Base-by-base conservation (phyloP, 768 basidiomycete genomes). In the Lactarius sp. region DNA sequence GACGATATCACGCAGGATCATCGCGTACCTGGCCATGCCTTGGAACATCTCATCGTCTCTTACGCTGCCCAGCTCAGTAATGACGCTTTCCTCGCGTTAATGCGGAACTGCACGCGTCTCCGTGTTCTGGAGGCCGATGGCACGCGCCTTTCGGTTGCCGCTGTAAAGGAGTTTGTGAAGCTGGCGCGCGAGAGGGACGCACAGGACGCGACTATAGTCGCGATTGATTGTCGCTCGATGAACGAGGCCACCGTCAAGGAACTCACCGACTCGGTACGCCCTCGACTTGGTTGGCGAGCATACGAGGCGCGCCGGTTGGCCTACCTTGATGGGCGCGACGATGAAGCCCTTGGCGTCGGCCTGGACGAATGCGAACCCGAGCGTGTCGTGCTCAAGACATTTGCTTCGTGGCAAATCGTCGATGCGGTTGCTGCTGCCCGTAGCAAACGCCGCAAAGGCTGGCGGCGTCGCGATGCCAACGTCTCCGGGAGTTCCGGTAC, bases 401-500 rank as follows among this genome's bases (percentile, higher is more conserved):
- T 92, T 73, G 87, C 89, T 73, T 85, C 87, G 54, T 92, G 89
- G 88, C 88, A 92, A 78, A 87, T 83, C 10, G 90, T 94, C 42
- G 92, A 93, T 71, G 83, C 85, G 0, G 90, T 92, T 53, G 79
- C 80, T 62, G 76, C 79, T 39, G 81, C 79, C 58, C 79, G 88
- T 70, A 87, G 86, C 78, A 87, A 84, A 77, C 78, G 83, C 66
- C 80, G 83, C 62, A 89, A 84, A 49, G 69, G 69, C 39, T 51
- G 56, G 75, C 77, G 58, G 4, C 78, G 79, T 71, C 76, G 83
- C 59, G 74, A 73, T 4, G 76, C 73, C 52, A 82, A 78, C 58
- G 74, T 72, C 49, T 75, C 72, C 37, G 71, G 69, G 51, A 75
- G 75, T 49, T 70, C 69, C 52, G 72, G 71, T 27, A 72, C 66